A percentile compares a stretch with the other conserved stretches of the same genome.
Conservation (phyloP, 1,284 basidiomycete genomes). For the Naganishia cerealis region DNA sequence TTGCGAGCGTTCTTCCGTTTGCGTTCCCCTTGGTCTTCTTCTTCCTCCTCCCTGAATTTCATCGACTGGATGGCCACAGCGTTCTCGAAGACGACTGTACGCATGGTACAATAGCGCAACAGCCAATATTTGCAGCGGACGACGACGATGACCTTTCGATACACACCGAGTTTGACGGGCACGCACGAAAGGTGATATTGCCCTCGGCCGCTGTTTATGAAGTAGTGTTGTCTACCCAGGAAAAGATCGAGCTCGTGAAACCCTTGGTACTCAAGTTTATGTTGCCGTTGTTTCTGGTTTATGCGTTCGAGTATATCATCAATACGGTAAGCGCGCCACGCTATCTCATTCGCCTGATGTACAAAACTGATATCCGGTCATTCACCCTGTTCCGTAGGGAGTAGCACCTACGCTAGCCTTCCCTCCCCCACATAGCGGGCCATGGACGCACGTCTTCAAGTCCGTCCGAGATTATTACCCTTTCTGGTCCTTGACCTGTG, state of each 20-base stretch:
- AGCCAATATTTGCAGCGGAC: slow-evolving; percentile 32
- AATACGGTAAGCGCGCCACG: slow-evolving; percentile 65
- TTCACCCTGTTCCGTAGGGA: slow-evolving; percentile 58
- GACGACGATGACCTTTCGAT: slow-evolving; percentile 13
- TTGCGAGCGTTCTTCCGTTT: slow-evolving; percentile 58
- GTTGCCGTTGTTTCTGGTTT: slow-evolving; percentile 54
- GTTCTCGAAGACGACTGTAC: neutral
- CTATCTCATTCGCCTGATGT: neutral
- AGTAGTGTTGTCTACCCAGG: slow-evolving; percentile 59
- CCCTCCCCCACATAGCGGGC: slow-evolving; percentile 69
- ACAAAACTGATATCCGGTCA: neutral
- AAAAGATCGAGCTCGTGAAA: slow-evolving; percentile 73
- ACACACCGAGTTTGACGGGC: neutral
- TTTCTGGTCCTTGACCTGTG: slow-evolving; percentile 63
- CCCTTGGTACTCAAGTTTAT: slow-evolving; percentile 73
- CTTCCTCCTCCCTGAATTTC: slow-evolving; percentile 28
- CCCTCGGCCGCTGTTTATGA: neutral
- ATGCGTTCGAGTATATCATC: slow-evolving; percentile 85
- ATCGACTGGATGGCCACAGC: slow-evolving; percentile 2
- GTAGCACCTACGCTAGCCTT: slow-evolving; percentile 89
- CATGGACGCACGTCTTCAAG: slow-evolving; percentile 74
- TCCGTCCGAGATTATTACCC: slow-evolving; percentile 92
- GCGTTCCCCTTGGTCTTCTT: slow-evolving; percentile 34
- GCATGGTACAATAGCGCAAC: neutral
- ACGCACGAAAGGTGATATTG: slow-evolving; percentile 20